Evolutionary conservation across 108 stramenopile genomes (phyloP).

Genomic region (Parmales sp.): DNA sequence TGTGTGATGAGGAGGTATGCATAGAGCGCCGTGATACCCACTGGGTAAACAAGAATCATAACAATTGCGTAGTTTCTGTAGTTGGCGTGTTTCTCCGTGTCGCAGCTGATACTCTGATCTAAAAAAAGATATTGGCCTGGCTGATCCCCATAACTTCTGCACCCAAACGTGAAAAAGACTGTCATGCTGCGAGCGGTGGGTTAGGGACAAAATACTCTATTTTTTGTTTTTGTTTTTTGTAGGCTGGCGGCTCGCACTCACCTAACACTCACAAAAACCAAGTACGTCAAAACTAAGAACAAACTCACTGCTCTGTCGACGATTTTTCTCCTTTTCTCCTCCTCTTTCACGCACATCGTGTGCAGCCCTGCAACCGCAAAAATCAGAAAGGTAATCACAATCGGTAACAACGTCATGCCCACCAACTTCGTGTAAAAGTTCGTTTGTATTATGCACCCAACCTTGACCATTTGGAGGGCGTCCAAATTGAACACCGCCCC

Average conservation of each 20-base stretch:
- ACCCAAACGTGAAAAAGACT: background rate
- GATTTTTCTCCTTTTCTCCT: background rate
- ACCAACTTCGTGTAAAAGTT: background rate
- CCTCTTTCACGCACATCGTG: background rate
- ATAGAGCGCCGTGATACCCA: conserved; percentile 1
- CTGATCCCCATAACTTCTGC: background rate
- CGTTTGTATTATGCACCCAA: background rate
- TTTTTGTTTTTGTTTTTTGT: background rate
- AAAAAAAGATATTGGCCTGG: background rate
- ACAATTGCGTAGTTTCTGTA: background rate
- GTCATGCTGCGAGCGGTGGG: no score
- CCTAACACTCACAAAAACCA: background rate
- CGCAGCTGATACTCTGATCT: background rate
- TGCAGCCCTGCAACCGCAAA: background rate
- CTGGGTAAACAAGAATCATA: conserved; percentile 3
- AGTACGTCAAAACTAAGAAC: background rate
- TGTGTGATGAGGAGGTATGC: background rate
- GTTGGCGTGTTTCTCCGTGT: background rate
- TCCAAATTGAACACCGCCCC: background rate
- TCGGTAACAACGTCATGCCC: background rate
- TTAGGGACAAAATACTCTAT: background rate
- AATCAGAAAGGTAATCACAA: background rate
- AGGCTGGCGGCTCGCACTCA: background rate
- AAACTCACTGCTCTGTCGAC: background rate
- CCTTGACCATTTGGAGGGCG: background rate